Evolutionary conservation across 1,284 basidiomycete species (phyloP).

Genomic region (Moesziomyces parantarcticus): DNA sequence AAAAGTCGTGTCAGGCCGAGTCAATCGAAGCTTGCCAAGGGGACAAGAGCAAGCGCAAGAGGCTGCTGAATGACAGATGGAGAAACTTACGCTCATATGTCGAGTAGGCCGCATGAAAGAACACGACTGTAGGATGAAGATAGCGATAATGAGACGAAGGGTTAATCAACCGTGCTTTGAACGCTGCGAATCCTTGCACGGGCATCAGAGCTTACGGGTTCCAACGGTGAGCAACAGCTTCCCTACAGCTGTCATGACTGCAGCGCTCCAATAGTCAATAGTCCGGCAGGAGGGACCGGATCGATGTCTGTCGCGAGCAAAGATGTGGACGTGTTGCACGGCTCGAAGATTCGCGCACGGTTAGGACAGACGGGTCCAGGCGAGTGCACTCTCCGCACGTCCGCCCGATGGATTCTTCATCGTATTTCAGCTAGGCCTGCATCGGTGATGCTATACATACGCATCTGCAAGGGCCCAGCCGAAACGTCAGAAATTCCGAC

Average conservation of each 20-base stretch:
- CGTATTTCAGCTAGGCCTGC: too few species aligned
- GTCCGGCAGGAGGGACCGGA: neutral
- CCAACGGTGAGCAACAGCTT: slow-evolving; percentile 28
- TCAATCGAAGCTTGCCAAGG: too few species aligned
- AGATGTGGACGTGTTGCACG: slow-evolving; percentile 2
- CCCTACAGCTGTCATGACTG: slow-evolving; percentile 24
- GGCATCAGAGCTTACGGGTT: slow-evolving; percentile 20
- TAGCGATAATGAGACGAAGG: neutral
- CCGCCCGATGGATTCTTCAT: neutral
- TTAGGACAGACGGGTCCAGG: neutral
- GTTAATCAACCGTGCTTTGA: neutral
- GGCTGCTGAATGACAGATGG: too few species aligned
- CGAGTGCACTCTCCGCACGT: neutral
- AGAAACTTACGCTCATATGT: slow-evolving; percentile 56
- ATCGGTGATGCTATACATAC: too few species aligned
- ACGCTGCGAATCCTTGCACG: neutral
- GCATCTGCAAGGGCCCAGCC: neutral
- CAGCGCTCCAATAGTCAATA: neutral
- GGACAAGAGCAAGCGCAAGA: too few species aligned
- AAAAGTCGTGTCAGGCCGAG: neutral
- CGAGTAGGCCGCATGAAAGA: slow-evolving; percentile 59
- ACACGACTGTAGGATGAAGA: slow-evolving; percentile 26
- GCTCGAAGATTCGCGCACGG: neutral
- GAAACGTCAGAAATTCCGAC: neutral
- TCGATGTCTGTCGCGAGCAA: neutral